Evolutionary conservation across 1,284 basidiomycete genomes (phyloP).

Genomic region (Leucoagaricus sp.): DNA sequence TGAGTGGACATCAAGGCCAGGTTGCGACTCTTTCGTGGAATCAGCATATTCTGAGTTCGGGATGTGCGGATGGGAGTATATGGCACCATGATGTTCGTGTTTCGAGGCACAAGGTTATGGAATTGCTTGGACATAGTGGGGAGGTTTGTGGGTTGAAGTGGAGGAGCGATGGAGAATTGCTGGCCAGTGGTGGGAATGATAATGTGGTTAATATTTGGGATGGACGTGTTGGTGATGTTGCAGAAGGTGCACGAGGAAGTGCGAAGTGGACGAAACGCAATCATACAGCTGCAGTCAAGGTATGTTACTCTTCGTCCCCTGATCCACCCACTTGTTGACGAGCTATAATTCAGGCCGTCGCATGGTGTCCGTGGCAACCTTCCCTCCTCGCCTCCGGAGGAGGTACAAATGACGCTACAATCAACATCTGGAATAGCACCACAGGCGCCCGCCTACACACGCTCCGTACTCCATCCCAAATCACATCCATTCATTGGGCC

Average conservation of each 20-base stretch:
- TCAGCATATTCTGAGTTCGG: slow-evolving; percentile 83
- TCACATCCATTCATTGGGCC: slow-evolving; percentile 91
- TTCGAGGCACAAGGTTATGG: slow-evolving; percentile 86
- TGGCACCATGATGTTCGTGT: slow-evolving; percentile 94
- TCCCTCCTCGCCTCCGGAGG: slow-evolving; percentile 93
- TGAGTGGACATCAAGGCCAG: slow-evolving; percentile 83
- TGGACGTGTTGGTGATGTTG: slow-evolving; percentile 70
- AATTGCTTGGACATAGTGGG: slow-evolving; percentile 85
- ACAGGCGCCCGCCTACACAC: slow-evolving; percentile 88
- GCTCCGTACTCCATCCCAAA: slow-evolving; percentile 83
- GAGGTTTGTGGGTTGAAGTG: slow-evolving; percentile 89
- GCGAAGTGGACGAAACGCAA: slow-evolving; percentile 93
- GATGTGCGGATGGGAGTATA: slow-evolving; percentile 89
- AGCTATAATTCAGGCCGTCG: slow-evolving; percentile 66
- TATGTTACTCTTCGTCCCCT: slow-evolving; percentile 25
- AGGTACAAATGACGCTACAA: slow-evolving; percentile 91
- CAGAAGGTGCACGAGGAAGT: slow-evolving; percentile 58
- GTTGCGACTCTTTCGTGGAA: slow-evolving; percentile 86
- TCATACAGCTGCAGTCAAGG: slow-evolving; percentile 95
- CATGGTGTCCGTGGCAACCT: slow-evolving; percentile 98
- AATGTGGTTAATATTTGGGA: slow-evolving; percentile 99
- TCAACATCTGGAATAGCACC: slow-evolving; percentile 92
- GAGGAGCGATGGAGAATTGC: slow-evolving; percentile 83
- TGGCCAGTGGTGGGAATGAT: slow-evolving; percentile 94
- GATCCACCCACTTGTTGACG: neutral